These are phyloP conservation scores for Pythium brachiatum DNA, from an alignment of 352 stramenopile genomes.

Conservation along the genomic window DNA sequence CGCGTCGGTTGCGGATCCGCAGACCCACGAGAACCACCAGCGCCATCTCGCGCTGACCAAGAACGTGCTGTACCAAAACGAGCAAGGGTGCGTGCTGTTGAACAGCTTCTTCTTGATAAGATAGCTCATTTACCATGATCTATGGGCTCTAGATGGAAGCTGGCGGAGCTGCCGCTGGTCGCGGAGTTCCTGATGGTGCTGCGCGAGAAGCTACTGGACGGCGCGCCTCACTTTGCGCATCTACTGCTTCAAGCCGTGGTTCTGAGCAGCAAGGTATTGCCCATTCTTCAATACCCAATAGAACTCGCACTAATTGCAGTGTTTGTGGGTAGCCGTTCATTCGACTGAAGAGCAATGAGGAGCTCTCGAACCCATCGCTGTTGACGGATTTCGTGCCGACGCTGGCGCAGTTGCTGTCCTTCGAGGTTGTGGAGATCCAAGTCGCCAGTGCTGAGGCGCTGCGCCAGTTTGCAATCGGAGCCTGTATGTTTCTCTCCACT, in stretches of 20 bases:
- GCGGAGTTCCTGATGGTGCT: conserved; percentile 56
- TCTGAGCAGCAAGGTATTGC: conserved; percentile 43
- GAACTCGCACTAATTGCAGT: neutral
- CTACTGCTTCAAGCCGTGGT: conserved; percentile 40
- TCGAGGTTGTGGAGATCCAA: conserved; percentile 58
- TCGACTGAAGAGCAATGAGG: conserved; percentile 74
- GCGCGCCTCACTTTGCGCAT: conserved; percentile 36
- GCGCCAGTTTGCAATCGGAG: conserved; percentile 54
- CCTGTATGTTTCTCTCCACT: too few species aligned
- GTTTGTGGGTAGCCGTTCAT: conserved; percentile 50
- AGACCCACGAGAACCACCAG: conserved; percentile 64
- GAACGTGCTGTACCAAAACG: conserved; percentile 75
- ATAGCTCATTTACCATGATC: neutral
- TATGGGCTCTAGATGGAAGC: conserved; percentile 50
- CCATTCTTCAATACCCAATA: neutral
- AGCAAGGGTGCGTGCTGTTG: conserved; percentile 39
- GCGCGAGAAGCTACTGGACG: conserved; percentile 53
- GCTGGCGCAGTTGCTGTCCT: conserved; percentile 58
- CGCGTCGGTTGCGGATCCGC: conserved; percentile 45
- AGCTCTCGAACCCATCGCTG: conserved; percentile 58
- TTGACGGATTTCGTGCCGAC: conserved; percentile 47
- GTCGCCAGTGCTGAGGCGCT: conserved; percentile 56
- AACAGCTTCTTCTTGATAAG: neutral
- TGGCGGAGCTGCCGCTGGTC: conserved; percentile 60
- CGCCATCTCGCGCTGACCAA: conserved; percentile 73